Percentiles rank a stretch among this genome's conserved stretches.
Evolutionary conservation across 2,329 filamentous ascomycete species (phyloP).

Genomic region (Calycina herbarum): DNA sequence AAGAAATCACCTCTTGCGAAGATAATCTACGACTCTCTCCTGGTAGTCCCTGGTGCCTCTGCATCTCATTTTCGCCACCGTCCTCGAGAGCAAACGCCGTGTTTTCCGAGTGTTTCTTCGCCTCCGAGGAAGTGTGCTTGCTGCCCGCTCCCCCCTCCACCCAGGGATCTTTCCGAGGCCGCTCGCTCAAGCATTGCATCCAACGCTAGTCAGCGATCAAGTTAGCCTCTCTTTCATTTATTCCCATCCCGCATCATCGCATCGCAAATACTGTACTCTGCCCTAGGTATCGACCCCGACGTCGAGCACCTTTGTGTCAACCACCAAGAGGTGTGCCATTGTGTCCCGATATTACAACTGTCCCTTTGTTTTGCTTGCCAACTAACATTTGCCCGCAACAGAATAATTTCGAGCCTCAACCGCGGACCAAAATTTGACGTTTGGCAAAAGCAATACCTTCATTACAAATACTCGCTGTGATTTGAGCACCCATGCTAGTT

Average conservation of each 20-base stretch:
- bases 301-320: slow-evolving; percentile 12
- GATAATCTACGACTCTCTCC: no score
- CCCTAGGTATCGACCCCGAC: slow-evolving; percentile 4
- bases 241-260: slow-evolving; percentile 12
- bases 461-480: slow-evolving; percentile 14
- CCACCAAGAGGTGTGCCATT: slow-evolving; percentile 17
- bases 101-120: slow-evolving; percentile 5
- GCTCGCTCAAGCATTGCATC: slow-evolving; percentile 18
- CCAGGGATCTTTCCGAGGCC: slow-evolving; percentile 20
- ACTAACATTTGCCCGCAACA: slow-evolving; percentile 12
- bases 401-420: slow-evolving; percentile 8
- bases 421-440: slow-evolving; percentile 18
- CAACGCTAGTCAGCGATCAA: slow-evolving; percentile 26
- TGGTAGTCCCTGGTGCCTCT: neutral
- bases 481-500: slow-evolving; percentile 11
- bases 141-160: neutral
- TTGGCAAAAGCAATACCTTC: slow-evolving; percentile 21
- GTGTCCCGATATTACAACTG: slow-evolving; percentile 11
- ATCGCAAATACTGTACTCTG: slow-evolving; percentile 9
- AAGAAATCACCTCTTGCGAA: neutral
- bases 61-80: neutral
- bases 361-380: slow-evolving; percentile 11
- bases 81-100: slow-evolving; percentile 4
- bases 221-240: slow-evolving; percentile 27
- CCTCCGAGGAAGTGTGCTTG: neutral